Conservation (phyloP, 2,329 filamentous ascomycete species). For the Trichoderma atroviride region DNA sequence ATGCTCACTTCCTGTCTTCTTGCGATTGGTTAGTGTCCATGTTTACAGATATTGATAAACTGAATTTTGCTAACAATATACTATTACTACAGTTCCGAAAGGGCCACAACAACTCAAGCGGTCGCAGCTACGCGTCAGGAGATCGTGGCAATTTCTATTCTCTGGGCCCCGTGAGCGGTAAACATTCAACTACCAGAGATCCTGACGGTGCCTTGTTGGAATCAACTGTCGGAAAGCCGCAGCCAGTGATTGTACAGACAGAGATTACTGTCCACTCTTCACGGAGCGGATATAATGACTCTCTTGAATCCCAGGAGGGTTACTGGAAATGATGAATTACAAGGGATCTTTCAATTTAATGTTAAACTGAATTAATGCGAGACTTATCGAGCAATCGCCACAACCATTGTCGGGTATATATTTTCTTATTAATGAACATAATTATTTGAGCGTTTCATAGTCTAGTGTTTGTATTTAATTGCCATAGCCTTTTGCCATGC, state of each 20-base stretch:
- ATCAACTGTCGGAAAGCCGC: slow-evolving; percentile 6
- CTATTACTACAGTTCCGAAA: slow-evolving; percentile 3
- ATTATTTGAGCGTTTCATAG: neutral
- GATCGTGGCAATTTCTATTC: slow-evolving; percentile 15
- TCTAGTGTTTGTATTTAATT: neutral
- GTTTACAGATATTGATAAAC: no score
- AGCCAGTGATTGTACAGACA: slow-evolving; percentile 13
- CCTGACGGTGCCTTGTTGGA: slow-evolving; percentile 15
- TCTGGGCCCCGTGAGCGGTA: slow-evolving; percentile 14
- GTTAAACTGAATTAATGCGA: neutral
- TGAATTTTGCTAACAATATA: neutral
- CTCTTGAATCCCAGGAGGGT: slow-evolving; percentile 11
- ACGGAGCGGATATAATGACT: slow-evolving; percentile 18
- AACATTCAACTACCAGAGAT: slow-evolving; percentile 11
- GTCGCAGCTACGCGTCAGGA: slow-evolving; percentile 11
- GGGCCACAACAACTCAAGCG: neutral
- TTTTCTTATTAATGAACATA: neutral
- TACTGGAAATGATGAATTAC: slow-evolving; percentile 7
- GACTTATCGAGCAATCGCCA: slow-evolving; percentile 11
- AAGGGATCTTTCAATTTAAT: neutral
- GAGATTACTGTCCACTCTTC: slow-evolving; percentile 21
- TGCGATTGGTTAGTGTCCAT: neutral
- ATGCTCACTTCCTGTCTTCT: slow-evolving; percentile 14
- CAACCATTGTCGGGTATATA: neutral
- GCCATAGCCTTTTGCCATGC: no score